These are phyloP conservation scores for Aspergillus cristatus DNA, from an alignment of 495 filamentous ascomycete genomes.

Conservation along the genomic window DNA sequence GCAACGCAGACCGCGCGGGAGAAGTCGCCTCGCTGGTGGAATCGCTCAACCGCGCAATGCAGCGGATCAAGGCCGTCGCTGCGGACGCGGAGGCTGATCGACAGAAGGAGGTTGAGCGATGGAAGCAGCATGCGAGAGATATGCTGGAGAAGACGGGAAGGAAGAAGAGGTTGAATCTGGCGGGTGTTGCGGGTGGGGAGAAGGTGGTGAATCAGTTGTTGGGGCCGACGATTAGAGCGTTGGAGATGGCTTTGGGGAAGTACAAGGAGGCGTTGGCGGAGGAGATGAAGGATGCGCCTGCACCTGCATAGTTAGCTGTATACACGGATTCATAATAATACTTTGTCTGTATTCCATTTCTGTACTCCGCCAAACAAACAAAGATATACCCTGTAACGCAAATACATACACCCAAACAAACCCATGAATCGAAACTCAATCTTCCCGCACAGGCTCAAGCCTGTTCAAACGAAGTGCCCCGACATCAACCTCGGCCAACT, in stretches of 20 bases:
- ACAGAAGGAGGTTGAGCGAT: constrained; percentile 43
- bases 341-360: too few relatives aligned
- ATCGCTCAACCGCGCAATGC: constrained; percentile 61
- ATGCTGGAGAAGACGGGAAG: constrained; percentile 59
- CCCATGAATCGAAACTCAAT: too few relatives aligned
- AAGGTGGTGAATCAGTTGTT: constrained; percentile 68
- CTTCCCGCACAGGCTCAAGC: too few relatives aligned
- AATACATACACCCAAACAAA: too few relatives aligned
- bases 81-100: constrained; percentile 68
- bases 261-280: constrained; percentile 57
- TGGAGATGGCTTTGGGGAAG: constrained; percentile 52
- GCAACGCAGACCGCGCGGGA: constrained; percentile 62
- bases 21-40: constrained; percentile 72
- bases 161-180: constrained; percentile 54
- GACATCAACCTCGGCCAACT: too few relatives aligned
- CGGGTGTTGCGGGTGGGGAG: constrained; percentile 60
- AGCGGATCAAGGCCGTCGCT: constrained; percentile 76
- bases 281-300: constrained; percentile 42
- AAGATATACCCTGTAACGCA: too few relatives aligned
- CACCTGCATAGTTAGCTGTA: constrained; percentile 5
- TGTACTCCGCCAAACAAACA: too few relatives aligned
- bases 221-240: constrained; percentile 55
- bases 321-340: constrained; percentile 7
- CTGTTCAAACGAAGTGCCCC: too few relatives aligned
- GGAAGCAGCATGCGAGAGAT: constrained; percentile 59